Conservation (phyloP, 176 grass and related monocot genomes). For the Phoenix roebelenii region DNA sequence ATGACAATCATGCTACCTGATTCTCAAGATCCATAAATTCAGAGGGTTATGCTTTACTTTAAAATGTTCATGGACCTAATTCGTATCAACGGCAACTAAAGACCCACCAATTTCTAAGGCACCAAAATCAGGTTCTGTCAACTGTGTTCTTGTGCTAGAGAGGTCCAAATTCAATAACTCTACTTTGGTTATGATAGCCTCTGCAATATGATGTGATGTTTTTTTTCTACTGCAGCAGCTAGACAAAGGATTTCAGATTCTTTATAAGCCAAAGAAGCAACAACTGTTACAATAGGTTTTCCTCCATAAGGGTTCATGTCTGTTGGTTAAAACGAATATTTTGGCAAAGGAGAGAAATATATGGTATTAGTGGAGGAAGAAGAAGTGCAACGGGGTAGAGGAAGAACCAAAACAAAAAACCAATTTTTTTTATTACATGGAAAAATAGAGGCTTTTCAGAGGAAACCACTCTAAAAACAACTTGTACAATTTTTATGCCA, state of each 20-base stretch:
- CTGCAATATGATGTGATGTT: conserved; percentile 85
- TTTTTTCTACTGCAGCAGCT: conserved; percentile 91
- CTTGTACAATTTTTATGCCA: too few species aligned
- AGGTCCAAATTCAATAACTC: conserved; percentile 10
- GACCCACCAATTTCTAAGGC: conserved; percentile 78
- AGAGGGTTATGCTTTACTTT: conserved; percentile 36
- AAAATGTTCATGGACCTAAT: conserved; percentile 76
- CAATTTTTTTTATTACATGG: too few species aligned
- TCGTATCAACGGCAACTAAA: conserved; percentile 74
- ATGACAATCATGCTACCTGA: conserved; percentile 31
- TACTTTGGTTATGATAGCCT: conserved; percentile 77
- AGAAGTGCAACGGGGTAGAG: too few species aligned
- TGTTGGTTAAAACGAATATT: conserved; percentile 22
- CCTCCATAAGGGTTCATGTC: conserved; percentile 89
- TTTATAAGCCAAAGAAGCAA: conserved; percentile 62
- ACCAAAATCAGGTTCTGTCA: conserved; percentile 53
- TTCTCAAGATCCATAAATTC: conserved; percentile 50
- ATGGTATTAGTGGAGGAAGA: too few species aligned
- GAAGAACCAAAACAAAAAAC: too few species aligned
- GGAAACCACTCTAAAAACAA: too few species aligned
- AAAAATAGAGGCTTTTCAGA: too few species aligned
- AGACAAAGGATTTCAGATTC: conserved; percentile 53
- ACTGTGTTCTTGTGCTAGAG: conserved; percentile 21
- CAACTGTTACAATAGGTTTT: conserved; percentile 74
- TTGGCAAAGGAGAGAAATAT: too few species aligned